Evolutionary conservation across 352 stramenopile species (phyloP).

Genomic region (Phytophthora idaei): DNA sequence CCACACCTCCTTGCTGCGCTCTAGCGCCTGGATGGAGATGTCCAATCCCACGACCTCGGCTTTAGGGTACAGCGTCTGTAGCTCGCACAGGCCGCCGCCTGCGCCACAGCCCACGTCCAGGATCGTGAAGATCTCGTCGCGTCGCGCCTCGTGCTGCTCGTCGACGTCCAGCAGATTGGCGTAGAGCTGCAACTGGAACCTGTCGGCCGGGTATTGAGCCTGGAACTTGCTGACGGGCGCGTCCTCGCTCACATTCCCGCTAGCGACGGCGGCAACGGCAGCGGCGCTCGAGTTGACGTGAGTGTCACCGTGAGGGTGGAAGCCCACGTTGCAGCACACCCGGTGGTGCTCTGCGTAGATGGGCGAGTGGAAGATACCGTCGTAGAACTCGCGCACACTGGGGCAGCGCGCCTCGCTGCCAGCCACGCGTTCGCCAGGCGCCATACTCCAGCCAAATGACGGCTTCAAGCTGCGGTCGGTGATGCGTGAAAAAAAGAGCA

Average conservation of each 20-base stretch:
- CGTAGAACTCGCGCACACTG: constrained; percentile 75
- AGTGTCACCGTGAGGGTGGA: constrained; percentile 35
- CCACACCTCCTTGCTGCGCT: constrained; percentile 72
- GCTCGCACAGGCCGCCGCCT: constrained; percentile 62
- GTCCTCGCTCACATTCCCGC: constrained; percentile 15
- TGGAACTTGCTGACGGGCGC: constrained; percentile 36
- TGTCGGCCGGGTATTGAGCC: constrained; percentile 39
- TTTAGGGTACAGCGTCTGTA: constrained; percentile 63
- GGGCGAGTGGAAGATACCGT: constrained; percentile 75
- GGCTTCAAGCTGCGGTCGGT: constrained; percentile 21
- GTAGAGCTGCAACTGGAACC: constrained; percentile 67
- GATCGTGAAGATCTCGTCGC: constrained; percentile 43
- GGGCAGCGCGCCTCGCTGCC: constrained; percentile 18
- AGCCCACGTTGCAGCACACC: constrained; percentile 77
- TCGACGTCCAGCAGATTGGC: constrained; percentile 54
- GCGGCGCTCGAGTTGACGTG: constrained; percentile 30
- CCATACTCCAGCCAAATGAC: constrained; percentile 17
- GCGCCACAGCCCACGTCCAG: constrained; percentile 71
- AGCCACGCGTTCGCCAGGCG: constrained; percentile 3
- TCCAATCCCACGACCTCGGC: constrained; percentile 61
- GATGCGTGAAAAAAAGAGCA: constrained; percentile 4
- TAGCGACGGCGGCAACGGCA: constrained; percentile 18
- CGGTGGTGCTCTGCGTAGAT: constrained; percentile 69
- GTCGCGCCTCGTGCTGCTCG: constrained; percentile 26
- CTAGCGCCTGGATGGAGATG: constrained; percentile 66